Conservation (phyloP, 345 rosid genomes). For the Chamaenerion angustifolium region DNA sequence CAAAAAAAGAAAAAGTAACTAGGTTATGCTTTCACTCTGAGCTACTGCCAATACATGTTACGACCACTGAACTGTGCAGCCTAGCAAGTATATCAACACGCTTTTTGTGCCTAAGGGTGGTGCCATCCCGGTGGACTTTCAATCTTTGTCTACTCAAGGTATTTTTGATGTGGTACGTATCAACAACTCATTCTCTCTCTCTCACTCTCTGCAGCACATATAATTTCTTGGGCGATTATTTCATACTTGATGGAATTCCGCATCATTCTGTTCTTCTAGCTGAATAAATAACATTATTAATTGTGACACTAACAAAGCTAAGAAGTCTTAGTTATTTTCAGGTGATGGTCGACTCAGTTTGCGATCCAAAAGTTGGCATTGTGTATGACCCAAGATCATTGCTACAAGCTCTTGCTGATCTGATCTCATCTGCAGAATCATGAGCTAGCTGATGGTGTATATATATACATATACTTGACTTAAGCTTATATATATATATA, state of each 20-base stretch:
- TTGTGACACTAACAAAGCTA: no score
- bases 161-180: conserved; percentile 50
- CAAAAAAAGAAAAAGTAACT: no score
- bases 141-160: conserved; percentile 49
- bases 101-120: conserved; percentile 72
- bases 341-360: conserved; percentile 43
- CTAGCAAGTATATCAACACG: conserved; percentile 59
- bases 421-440: conserved; percentile 17
- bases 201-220: background rate
- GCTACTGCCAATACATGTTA: no score
- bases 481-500: no score
- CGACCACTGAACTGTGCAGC: conserved; percentile 38
- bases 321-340: conserved; percentile 14
- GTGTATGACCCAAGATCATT: conserved; percentile 55
- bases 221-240: background rate
- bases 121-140: conserved; percentile 41
- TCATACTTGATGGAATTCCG: background rate
- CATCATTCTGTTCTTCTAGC: background rate
- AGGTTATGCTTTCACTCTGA: background rate
- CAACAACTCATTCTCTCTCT: background rate
- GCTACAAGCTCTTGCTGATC: conserved; percentile 39
- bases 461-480: no score
- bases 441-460: background rate
- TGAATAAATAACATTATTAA: background rate
- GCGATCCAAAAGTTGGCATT: conserved; percentile 47